A percentile compares a stretch with the other conserved stretches of the same genome.
Conservation (phyloP, 2,329 filamentous ascomycete genomes). For the Botryotinia narcissicola region DNA sequence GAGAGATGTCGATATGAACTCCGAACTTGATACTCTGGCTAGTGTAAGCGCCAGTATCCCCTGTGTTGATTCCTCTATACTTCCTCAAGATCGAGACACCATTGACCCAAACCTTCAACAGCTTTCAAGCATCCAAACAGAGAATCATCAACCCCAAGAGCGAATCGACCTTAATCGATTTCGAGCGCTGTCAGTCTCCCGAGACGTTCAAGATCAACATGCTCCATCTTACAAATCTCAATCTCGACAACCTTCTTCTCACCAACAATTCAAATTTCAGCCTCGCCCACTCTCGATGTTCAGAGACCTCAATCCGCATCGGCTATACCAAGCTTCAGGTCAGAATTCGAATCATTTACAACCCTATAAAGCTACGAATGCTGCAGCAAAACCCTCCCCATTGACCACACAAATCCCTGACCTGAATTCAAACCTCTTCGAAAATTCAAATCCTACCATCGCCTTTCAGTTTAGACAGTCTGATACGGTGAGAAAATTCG, state of each 20-base stretch:
- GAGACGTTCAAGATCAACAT: not conserved
- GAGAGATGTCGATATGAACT: not conserved
- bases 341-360: not conserved
- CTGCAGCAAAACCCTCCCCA: not conserved
- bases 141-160: not conserved
- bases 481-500: not conserved
- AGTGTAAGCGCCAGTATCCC: not conserved
- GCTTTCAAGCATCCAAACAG: not conserved
- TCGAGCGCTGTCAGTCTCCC: not conserved
- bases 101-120: not conserved
- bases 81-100: not conserved
- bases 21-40: not conserved
- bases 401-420: not conserved
- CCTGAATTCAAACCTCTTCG: not conserved
- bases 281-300: not conserved
- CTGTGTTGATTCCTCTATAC: not conserved
- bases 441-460: not conserved
- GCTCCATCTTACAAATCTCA: not conserved
- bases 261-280: not conserved
- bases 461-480: not conserved
- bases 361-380: not conserved
- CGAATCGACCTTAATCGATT: not conserved
- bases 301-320: not conserved
- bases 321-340: not conserved
- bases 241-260: not conserved